Conservation (phyloP, 805 yeast genomes). For the Candida hungchunana region DNA sequence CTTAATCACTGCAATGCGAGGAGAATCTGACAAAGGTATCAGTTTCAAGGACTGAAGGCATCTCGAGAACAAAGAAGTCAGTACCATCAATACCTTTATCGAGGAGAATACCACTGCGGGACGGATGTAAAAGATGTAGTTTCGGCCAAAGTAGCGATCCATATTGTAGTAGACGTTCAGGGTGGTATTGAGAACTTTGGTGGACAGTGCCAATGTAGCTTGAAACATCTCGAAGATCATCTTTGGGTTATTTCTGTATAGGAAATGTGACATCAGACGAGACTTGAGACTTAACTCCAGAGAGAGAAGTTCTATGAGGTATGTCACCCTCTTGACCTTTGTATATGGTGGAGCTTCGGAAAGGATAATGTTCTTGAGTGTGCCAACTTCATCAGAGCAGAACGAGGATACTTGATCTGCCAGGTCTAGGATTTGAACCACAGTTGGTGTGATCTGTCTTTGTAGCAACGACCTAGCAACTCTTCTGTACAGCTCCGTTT, state of each 20-base stretch:
- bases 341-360: conserved; percentile 7
- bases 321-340: too few relatives aligned
- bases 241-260: conserved; percentile 24
- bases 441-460: conserved; percentile 30
- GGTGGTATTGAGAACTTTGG: conserved; percentile 31
- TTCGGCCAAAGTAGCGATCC: conserved; percentile 29
- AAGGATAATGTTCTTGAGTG: conserved; percentile 12
- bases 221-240: conserved; percentile 30
- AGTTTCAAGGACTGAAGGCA: conserved; percentile 3
- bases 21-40: background rate
- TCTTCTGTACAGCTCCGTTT: conserved; percentile 27
- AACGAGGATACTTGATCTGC: conserved; percentile 4
- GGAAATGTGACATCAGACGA: conserved; percentile 38
- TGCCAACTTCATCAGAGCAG: too few relatives aligned
- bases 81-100: background rate
- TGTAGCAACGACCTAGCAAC: conserved; percentile 32
- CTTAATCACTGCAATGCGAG: conserved; percentile 1
- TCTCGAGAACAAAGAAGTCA: conserved; percentile 1
- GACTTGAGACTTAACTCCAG: conserved; percentile 31
- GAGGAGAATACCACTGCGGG: background rate
- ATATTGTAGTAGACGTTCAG: conserved; percentile 31
- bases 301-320: conserved; percentile 19
- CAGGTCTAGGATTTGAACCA: conserved; percentile 32
- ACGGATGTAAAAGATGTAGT: conserved; percentile 5
- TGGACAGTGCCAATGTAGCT: conserved; percentile 21